Conservation (phyloP, 352 stramenopile species). For the Pythium rhizo-oryzae region DNA sequence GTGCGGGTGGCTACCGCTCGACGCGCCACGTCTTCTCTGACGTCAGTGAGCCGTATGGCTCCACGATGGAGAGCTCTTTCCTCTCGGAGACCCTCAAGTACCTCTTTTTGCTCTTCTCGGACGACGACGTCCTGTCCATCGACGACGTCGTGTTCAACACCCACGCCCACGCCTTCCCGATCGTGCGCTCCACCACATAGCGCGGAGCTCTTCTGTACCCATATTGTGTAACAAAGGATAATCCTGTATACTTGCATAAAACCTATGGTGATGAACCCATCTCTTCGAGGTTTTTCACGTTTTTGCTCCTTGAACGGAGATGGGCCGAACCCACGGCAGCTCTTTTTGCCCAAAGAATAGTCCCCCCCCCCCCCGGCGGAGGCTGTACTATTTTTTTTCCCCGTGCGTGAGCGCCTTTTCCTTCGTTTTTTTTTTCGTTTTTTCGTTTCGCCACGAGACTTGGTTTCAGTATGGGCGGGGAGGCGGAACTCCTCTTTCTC, state of each 20-base stretch:
- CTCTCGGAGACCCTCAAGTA: slow-evolving; percentile 94
- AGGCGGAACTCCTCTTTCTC: background rate
- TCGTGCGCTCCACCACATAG: slow-evolving; percentile 6
- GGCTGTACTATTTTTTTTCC: slow-evolving; percentile 8
- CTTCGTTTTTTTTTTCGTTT: slow-evolving; percentile 14
- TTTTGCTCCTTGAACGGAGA: slow-evolving; percentile 18
- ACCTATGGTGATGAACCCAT: slow-evolving; percentile 3
- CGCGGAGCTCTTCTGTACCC: slow-evolving; percentile 6
- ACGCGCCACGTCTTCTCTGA: slow-evolving; percentile 56
- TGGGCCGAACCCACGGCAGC: background rate
- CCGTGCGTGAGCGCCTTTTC: background rate
- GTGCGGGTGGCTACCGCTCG: slow-evolving; percentile 65
- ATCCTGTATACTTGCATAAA: slow-evolving; percentile 10
- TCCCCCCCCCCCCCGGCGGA: too few species aligned
- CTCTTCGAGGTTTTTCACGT: slow-evolving; percentile 16
- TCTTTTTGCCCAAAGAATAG: background rate
- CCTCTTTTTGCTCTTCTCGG: slow-evolving; percentile 88
- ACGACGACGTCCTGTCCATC: slow-evolving; percentile 66
- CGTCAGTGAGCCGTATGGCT: slow-evolving; percentile 27
- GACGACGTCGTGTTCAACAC: slow-evolving; percentile 88
- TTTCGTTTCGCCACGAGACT: slow-evolving; percentile 5
- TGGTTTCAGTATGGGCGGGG: slow-evolving; percentile 2
- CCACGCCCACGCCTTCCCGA: slow-evolving; percentile 78
- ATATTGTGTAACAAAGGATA: slow-evolving; percentile 20
- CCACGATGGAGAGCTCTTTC: slow-evolving; percentile 89